Evolutionary conservation across 306 rosid species (phyloP).

Genomic region (Inga laurina): DNA sequence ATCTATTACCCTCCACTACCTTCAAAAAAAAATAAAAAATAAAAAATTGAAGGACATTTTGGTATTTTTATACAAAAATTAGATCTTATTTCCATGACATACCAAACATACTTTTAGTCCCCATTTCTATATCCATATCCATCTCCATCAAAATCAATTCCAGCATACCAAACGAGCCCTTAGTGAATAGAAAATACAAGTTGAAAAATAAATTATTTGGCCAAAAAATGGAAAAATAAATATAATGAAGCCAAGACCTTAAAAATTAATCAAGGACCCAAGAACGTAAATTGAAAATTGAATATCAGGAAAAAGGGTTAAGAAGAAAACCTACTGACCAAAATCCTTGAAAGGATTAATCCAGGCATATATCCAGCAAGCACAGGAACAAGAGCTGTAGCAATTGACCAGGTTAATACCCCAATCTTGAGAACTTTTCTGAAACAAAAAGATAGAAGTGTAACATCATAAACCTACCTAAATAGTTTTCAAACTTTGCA

Average conservation of each 20-base stretch:
- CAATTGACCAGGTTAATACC: slow-evolving; percentile 83
- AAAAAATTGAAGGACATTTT: no score
- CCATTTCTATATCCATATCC: no score
- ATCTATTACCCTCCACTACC: no score
- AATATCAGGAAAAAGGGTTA: neutral
- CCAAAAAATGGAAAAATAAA: slow-evolving; percentile 1
- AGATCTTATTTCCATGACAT: no score
- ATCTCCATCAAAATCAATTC: no score
- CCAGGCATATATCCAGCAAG: slow-evolving; percentile 91
- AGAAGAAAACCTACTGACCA: slow-evolving; percentile 55
- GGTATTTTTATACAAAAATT: no score
- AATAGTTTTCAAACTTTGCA: neutral
- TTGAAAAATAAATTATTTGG: slow-evolving; percentile 5
- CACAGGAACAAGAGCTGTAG: slow-evolving; percentile 85
- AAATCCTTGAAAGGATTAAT: slow-evolving; percentile 73
- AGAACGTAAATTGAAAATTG: slow-evolving; percentile 1
- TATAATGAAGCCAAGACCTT: slow-evolving; percentile 22
- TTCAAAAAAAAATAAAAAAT: no score
- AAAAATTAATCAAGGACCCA: slow-evolving; percentile 13
- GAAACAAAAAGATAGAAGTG: slow-evolving; percentile 38
- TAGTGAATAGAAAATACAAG: slow-evolving; percentile 17
- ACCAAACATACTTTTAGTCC: no score
- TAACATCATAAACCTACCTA: slow-evolving; percentile 19
- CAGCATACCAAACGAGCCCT: no score
- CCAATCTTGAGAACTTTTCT: slow-evolving; percentile 87